Percentiles rank a stretch among this genome's conserved stretches.
These are phyloP conservation scores for Amanita muscaria DNA, from an alignment of 768 basidiomycete genomes.

Conservation along the genomic window DNA sequence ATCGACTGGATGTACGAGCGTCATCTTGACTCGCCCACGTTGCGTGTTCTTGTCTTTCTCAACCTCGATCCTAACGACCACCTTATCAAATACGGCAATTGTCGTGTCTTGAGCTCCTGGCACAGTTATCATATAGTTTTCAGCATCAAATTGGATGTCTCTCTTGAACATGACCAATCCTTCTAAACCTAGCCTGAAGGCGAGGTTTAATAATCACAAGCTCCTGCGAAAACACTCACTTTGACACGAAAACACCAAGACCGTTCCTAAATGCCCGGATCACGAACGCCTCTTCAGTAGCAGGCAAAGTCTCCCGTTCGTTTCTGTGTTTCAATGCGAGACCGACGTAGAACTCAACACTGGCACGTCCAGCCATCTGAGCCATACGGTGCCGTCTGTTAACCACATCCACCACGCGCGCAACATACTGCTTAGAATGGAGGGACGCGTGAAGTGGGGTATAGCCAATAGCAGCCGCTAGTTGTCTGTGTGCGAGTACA, in stretches of 20 bases:
- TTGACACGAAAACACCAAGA: conserved; percentile 90
- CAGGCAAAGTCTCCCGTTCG: conserved; percentile 24
- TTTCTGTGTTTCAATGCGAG: conserved; percentile 74
- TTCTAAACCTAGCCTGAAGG: conserved; percentile 77
- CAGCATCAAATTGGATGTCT: conserved; percentile 83
- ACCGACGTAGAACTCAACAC: conserved; percentile 96
- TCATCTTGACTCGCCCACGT: conserved; percentile 83
- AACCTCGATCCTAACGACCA: conserved; percentile 81
- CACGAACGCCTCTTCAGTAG: conserved; percentile 82
- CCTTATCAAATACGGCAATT: conserved; percentile 91
- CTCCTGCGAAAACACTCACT: conserved; percentile 43
- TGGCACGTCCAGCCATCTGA: conserved; percentile 94
- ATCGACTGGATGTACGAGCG: conserved; percentile 59
- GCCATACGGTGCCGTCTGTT: conserved; percentile 93
- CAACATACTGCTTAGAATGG: conserved; percentile 84
- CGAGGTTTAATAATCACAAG: neutral
- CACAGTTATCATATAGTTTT: conserved; percentile 77
- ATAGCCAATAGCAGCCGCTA: conserved; percentile 83
- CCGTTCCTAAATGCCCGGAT: conserved; percentile 94
- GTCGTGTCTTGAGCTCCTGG: conserved; percentile 42
- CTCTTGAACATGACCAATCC: conserved; percentile 92
- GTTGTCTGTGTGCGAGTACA: conserved; percentile 89
- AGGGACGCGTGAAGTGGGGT: conserved; percentile 77
- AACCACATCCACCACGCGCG: conserved; percentile 76
- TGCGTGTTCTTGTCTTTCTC: conserved; percentile 95